Base-by-base conservation (phyloP, 2,329 filamentous ascomycete genomes). In the Furcasterigmium sp. region DNA sequence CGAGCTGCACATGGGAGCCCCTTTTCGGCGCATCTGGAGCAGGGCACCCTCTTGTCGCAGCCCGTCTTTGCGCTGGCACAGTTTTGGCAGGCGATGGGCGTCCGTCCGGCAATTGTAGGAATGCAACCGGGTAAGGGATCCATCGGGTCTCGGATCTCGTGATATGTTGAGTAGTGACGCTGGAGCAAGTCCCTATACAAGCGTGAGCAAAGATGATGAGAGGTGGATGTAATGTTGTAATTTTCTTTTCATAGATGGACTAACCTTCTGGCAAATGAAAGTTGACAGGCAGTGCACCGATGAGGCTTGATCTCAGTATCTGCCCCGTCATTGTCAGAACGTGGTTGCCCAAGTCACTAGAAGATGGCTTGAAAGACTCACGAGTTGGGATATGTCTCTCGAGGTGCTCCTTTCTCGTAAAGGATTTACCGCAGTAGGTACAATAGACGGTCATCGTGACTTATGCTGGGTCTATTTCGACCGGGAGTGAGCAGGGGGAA, bases 231-330 rank as follows among this genome's bases (percentile, higher is more conserved):
- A 15, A n/a, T 8, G 14, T 13, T 13, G 25, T 28, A 13, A 28
- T 28, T 8, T 28, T 28, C 25, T n/a, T 14, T 4, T 17, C 5
- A 7, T 26, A 26, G 23, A 4, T 29, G 18, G 25, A 52, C 60
- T 50, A 59, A 70, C 73, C 69, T 70, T 59, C 73, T 57, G 20
- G 71, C 64, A 55, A 76, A 78, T 3, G 66, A 70, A 5, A 77
- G 58, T 37, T 71, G 65, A 50, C 74, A 78, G 28, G 63, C 60
- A 42, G 60, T 62, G 50, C 74, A 78, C 30, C 68, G 63, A 51
- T 76, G 67, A 10, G 73, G 73, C 53, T 77, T 77, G 34, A 77
- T 71, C 51, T 76, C 73, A 45, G 74, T 78, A 46, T 78, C 74
- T 78, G 45, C 28, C 28, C 34, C 13, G 9, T 8, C 28, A 7